Evolutionary conservation across 176 grass and related monocot genomes (phyloP).

Genomic region (Aechmea fasciata): DNA sequence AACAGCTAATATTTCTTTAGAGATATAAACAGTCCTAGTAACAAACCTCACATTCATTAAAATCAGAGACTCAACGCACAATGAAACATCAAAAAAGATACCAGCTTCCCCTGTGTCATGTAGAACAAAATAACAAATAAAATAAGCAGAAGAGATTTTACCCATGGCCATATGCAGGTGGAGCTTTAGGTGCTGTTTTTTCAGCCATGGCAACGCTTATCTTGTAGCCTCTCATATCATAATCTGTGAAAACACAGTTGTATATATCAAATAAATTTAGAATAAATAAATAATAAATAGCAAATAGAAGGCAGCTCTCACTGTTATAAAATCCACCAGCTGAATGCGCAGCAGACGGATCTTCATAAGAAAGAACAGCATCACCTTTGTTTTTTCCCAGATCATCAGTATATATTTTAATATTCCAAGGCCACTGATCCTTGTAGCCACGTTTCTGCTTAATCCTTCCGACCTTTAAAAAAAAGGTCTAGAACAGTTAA

Average conservation of each 20-base stretch:
- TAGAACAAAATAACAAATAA: conserved; percentile 12
- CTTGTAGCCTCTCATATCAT: conserved; percentile 90
- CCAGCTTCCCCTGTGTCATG: background rate
- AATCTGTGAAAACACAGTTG: conserved; percentile 40
- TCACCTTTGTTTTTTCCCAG: conserved; percentile 91
- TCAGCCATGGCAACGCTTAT: conserved; percentile 93
- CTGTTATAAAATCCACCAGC: conserved; percentile 95
- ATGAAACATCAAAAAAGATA: conserved; percentile 2
- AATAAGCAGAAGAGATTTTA: conserved; percentile 27
- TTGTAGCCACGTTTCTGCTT: conserved; percentile 99
- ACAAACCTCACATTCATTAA: background rate
- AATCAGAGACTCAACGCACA: background rate
- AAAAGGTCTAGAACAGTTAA: conserved; percentile 14
- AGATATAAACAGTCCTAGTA: no score
- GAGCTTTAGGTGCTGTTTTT: conserved; percentile 87
- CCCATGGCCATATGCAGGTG: conserved; percentile 71
- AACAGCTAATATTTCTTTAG: no score
- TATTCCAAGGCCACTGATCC: conserved; percentile 99
- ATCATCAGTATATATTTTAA: conserved; percentile 94
- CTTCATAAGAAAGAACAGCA: conserved; percentile 96
- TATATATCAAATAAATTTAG: conserved; percentile 21
- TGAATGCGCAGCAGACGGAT: conserved; percentile 92
- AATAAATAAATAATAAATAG: background rate
- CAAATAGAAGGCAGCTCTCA: conserved; percentile 25
- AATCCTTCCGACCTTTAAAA: conserved; percentile 77